A percentile compares a stretch with the other conserved stretches of the same genome.
Evolutionary conservation across 139 green algal species (phyloP).

Genomic region (Picocystis salinarum): DNA sequence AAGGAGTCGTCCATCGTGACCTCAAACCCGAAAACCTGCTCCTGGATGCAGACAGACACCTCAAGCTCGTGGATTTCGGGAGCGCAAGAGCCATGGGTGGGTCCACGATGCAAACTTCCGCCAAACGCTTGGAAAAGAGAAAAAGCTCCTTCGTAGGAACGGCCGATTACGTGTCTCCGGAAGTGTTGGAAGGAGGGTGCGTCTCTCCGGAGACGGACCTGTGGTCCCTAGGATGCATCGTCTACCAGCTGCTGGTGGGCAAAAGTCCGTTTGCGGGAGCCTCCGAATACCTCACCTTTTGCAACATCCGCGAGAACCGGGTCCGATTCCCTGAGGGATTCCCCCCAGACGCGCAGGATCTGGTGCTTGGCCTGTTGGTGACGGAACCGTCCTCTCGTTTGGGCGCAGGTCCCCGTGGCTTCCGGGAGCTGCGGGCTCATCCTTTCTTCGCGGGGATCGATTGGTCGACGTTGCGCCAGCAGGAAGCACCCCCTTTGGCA

Average conservation of each 20-base stretch:
- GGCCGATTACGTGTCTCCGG: slow-evolving; percentile 66
- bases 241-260: slow-evolving; percentile 32
- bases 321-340: slow-evolving; percentile 17
- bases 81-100: not conserved
- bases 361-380: slow-evolving; percentile 39
- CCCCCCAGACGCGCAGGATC: slow-evolving; percentile 19
- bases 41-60: slow-evolving; percentile 10
- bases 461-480: too few relatives aligned
- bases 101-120: not conserved
- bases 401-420: slow-evolving; percentile 20
- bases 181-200: slow-evolving; percentile 51
- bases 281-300: slow-evolving; percentile 70
- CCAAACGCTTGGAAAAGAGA: not conserved
- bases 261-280: slow-evolving; percentile 45
- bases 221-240: slow-evolving; percentile 63
- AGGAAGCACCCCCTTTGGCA: too few relatives aligned
- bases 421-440: slow-evolving; percentile 36
- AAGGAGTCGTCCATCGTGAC: slow-evolving; percentile 19
- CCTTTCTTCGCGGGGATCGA: slow-evolving; percentile 36
- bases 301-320: slow-evolving; percentile 22
- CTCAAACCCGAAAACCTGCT: slow-evolving; percentile 37
- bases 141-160: slow-evolving; percentile 56
- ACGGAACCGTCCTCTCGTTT: slow-evolving; percentile 20
- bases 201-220: slow-evolving; percentile 45
- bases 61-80: slow-evolving; percentile 19